Evolutionary conservation across 2,329 filamentous ascomycete genomes (phyloP), one percentile per base, ranked within the genome.

Genomic region (Fusarium veterinarium): DNA sequence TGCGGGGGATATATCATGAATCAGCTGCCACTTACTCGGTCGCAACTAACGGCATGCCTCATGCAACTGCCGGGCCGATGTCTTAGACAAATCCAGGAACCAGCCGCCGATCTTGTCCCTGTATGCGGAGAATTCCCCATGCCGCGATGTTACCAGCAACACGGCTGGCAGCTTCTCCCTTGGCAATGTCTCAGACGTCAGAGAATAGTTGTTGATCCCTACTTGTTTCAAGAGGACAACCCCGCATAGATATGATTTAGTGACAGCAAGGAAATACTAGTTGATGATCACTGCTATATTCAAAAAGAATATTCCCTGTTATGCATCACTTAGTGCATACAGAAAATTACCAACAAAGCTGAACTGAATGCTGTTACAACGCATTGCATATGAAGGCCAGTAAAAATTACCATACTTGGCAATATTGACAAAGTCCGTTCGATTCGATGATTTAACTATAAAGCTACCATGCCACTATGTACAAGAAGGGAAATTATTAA

Each of bases 331-430:
- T 31, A 31, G 52, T n/a, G 52, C 8, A 16, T n/a, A 53, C 31
- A 23, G 9, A 56, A 8, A 19, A 11, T 5, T 44, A 20, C 52
- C 20, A 25, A 3, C 16, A 20, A 6, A 44, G 52, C 52, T 56
- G 52, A 55, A 31, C 8, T 10, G 4, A 6, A 19, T 6, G 13
- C 3, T 16, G 8, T n/a, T 13, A 5, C n/a, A 14, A 10, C 6
- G 20, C 30, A 37, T 12, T 10, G 5, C 23, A 30, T 9, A 30
- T 10, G 6, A 6, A 16, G 16, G 9, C 14, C 20, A 11, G 35
- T n/a, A 2, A 7, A 0, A 4, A 13, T 9, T 17, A 13, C 5
- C 20, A 30, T n/a, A 19, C 4, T 19, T 0, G 3, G 25, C 16
- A 19, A 4, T 19, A 5, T 5, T 38, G n/a, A 40, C 7, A 28